Evolutionary conservation across 2,329 filamentous ascomycete genomes (phyloP), one percentile per base, ranked within the genome.

Genomic region (Cladophialophora psammophila): DNA sequence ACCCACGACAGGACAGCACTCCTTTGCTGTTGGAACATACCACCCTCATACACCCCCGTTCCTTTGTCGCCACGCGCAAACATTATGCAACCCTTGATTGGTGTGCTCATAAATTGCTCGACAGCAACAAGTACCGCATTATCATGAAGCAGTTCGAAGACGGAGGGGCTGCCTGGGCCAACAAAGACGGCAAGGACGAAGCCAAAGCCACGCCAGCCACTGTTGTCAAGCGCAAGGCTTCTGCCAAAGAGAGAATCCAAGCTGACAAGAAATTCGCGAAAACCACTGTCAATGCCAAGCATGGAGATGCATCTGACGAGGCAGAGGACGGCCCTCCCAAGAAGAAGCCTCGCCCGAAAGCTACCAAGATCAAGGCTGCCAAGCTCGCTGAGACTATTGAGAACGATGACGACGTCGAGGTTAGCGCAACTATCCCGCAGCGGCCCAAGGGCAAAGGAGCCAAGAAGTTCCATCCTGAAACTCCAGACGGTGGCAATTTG

Each of bases 61-160:
- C 26, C 26, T 26, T 3, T 26, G 26, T 3, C 26, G 26, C 26
- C 26, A 3, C 26, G 26, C 26, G 26, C 26, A 26, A 26, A 2
- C 26, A 26, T 2, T 26, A 3, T 26, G 26, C 26, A 26, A 26
- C 26, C 26, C 26, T 26, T 15, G 20, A 48, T 3, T 20, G 6
- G 32, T 38, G 6, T 40, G 32, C 40, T 55, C 34, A 40, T 18
- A 55, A 34, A 15, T 36, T 58, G 18, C 20, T 54, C 53, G 18
- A 7, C 9, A 73, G 72, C 31, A 74, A 74, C 68, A 74, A 74
- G 55, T 71, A 64, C 45, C 71, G 71, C 45, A 20, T n/a, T 4
- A 54, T 72, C 53, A 69, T 71, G 59, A 72, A 69, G 50, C 45
- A 65, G 15, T 45, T 74, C 20, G 68, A 69, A 31, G 54, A 60